phyloP scores from a whole-genome alignment of 495 filamentous ascomycete species.

The Astrocystis sublimbata region DNA sequence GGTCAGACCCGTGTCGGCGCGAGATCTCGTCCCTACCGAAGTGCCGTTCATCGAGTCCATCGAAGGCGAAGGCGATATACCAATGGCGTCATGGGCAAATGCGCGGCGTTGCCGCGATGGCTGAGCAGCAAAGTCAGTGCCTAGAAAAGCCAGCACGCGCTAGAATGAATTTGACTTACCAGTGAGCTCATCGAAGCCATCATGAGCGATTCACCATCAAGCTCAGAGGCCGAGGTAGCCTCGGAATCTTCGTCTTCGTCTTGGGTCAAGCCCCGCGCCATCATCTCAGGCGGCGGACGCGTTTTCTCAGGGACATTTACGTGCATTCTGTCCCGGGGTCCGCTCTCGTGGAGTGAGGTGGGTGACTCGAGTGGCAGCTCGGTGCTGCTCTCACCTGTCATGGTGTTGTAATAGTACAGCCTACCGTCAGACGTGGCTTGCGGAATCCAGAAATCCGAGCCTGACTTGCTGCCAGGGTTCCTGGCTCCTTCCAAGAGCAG shows the following conservation, averaged over 20 bases:
- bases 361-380: constrained; percentile 93
- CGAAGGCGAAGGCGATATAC: constrained; percentile 84
- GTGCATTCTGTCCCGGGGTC: constrained; percentile 83
- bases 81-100: constrained; percentile 58
- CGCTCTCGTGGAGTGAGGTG: constrained; percentile 73
- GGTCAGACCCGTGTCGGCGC: constrained; percentile 47
- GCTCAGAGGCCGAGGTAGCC: constrained; percentile 78
- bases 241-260: constrained; percentile 85
- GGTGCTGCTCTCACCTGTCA: constrained; percentile 89
- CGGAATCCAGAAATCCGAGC: constrained; percentile 97
- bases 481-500: constrained; percentile 67
- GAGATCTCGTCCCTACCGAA: constrained; percentile 49
- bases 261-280: constrained; percentile 78
- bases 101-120: constrained; percentile 63
- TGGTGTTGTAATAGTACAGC: constrained; percentile 96
- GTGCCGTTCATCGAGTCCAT: constrained; percentile 80
- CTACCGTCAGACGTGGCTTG: constrained; percentile 93
- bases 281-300: constrained; percentile 86
- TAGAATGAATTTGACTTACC: constrained; percentile 40
- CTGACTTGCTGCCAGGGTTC: constrained; percentile 69
- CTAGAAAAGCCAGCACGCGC: not conserved
- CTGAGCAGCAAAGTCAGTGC: constrained; percentile 32
- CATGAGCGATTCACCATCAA: constrained; percentile 62
- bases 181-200: constrained; percentile 50
- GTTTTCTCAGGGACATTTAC: constrained; percentile 88